Conservation (phyloP, 352 stramenopile genomes). For the Phytopythium boreale region DNA sequence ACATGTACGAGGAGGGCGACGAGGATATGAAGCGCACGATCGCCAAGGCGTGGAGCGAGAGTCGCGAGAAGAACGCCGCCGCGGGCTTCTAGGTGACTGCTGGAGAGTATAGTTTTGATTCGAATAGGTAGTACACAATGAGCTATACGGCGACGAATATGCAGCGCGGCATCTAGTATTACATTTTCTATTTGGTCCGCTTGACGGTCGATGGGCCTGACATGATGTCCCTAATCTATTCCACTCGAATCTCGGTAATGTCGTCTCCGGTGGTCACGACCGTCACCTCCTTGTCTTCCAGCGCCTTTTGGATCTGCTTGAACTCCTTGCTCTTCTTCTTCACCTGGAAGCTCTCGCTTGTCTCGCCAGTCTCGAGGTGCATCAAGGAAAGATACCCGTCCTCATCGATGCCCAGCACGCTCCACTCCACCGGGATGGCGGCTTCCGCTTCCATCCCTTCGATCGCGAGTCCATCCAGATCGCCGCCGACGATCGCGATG, state of each 20-base stretch:
- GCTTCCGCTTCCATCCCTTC: conserved; percentile 18
- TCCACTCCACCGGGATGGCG: conserved; percentile 37
- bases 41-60: conserved; percentile 86
- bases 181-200: background rate
- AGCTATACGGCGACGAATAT: background rate
- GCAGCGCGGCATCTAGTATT: background rate
- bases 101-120: background rate
- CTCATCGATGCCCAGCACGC: conserved; percentile 66
- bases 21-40: conserved; percentile 90
- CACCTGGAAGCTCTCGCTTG: conserved; percentile 63
- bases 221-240: too few species aligned
- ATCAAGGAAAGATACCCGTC: conserved; percentile 77
- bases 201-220: too few species aligned
- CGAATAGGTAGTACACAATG: background rate
- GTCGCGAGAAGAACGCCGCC: conserved; percentile 61
- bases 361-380: conserved; percentile 62
- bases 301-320: conserved; percentile 64
- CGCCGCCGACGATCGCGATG: conserved; percentile 47
- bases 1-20: conserved; percentile 89
- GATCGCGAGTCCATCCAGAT: conserved; percentile 34
- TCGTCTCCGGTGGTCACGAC: conserved; percentile 53
- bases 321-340: conserved; percentile 63
- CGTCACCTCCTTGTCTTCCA: conserved; percentile 54
- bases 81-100: background rate
- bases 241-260: conserved; percentile 41